phyloP scores from a whole-genome alignment of 2,329 filamentous ascomycete genomes.

The Dactylella cylindrospora region DNA sequence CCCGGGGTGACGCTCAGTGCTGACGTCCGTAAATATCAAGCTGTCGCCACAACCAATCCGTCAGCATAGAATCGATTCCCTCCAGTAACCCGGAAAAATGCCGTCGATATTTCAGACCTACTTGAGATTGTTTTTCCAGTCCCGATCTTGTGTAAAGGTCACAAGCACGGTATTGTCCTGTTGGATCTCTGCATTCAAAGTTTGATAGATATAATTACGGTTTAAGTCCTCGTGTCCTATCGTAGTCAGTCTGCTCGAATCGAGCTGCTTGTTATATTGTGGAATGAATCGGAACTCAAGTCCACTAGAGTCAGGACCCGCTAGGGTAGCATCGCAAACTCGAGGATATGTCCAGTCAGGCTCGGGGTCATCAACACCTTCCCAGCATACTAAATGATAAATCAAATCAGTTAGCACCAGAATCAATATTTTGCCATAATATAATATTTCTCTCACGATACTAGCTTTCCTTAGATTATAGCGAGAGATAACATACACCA shows the following conservation, averaged over 20 bases:
- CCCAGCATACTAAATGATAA: slow-evolving; percentile 21
- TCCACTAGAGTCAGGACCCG: no score
- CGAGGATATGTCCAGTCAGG: slow-evolving; percentile 15
- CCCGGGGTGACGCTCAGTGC: not conserved
- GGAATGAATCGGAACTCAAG: not conserved
- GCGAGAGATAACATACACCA: slow-evolving; percentile 6
- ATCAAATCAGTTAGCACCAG: no score
- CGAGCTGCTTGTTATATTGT: not conserved
- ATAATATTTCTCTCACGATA: no score
- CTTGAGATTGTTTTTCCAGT: not conserved
- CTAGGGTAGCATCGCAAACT: slow-evolving; percentile 6
- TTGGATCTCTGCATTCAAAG: slow-evolving; percentile 3
- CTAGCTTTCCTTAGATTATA: not conserved
- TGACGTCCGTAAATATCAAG: slow-evolving; percentile 17
- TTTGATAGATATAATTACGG: not conserved
- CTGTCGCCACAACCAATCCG: not conserved
- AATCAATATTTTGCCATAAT: not conserved
- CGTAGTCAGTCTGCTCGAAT: not conserved
- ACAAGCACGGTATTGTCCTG: slow-evolving; percentile 19
- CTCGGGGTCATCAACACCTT: not conserved
- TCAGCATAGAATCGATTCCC: not conserved
- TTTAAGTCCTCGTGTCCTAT: not conserved
- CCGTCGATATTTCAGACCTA: slow-evolving; percentile 3
- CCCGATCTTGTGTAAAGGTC: not conserved
- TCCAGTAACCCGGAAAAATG: no score